phyloP scores from a whole-genome alignment of 306 rosid genomes.

The Fagus crenata region DNA sequence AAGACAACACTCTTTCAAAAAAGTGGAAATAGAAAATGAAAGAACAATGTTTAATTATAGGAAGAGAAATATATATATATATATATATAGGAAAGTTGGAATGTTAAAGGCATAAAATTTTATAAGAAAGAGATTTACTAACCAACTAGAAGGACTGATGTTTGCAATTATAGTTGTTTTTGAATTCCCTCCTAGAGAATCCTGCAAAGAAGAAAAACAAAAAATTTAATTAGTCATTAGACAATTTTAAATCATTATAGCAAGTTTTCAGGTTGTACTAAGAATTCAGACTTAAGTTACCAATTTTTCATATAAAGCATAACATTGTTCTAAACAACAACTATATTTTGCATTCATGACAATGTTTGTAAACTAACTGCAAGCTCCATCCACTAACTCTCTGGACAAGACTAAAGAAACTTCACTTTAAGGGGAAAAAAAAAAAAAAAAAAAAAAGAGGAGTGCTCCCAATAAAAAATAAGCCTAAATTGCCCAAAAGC shows the following conservation, averaged over 20 bases:
- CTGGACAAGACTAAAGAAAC: not conserved
- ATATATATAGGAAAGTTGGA: constrained; percentile 7
- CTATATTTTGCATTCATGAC: not conserved
- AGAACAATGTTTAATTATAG: not conserved
- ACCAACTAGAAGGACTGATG: constrained; percentile 90
- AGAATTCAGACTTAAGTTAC: constrained; percentile 6
- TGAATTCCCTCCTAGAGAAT: constrained; percentile 94
- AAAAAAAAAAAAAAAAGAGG: not conserved
- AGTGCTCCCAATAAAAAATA: not conserved
- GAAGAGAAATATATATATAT: not conserved
- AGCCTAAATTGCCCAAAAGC: not conserved
- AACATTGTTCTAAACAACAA: not conserved
- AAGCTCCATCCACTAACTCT: not conserved
- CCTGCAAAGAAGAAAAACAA: constrained; percentile 55
- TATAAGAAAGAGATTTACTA: constrained; percentile 36
- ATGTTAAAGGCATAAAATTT: constrained; percentile 20
- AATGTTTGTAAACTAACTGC: not conserved
- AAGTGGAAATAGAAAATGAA: not conserved
- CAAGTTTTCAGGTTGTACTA: constrained; percentile 7
- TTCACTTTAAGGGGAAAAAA: not conserved
- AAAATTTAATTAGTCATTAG: constrained; percentile 26
- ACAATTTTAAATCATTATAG: constrained; percentile 15
- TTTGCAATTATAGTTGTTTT: constrained; percentile 92
- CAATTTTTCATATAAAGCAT: not conserved
- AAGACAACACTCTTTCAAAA: not conserved